Conservation (phyloP, 345 rosid genomes). For the Toxicodendron radicans region DNA sequence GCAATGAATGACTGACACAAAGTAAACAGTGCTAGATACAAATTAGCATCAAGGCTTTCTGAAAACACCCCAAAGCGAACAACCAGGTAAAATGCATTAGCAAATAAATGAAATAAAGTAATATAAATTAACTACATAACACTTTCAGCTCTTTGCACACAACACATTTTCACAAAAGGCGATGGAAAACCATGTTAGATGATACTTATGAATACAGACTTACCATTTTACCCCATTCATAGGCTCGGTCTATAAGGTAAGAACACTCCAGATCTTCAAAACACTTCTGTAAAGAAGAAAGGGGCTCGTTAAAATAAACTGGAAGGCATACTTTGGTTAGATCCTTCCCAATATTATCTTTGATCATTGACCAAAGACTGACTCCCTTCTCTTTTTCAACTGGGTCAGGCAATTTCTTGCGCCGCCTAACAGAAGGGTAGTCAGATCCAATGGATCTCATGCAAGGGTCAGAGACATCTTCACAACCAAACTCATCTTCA, state of each 20-base stretch:
- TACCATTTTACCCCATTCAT: conserved; percentile 36
- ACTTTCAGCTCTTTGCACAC: not conserved
- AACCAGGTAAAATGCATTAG: not conserved
- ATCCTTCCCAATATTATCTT: conserved; percentile 41
- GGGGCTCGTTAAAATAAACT: conserved; percentile 37
- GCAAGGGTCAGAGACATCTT: conserved; percentile 19
- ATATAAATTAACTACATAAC: not conserved
- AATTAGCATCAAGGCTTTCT: not conserved
- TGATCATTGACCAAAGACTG: conserved; percentile 39
- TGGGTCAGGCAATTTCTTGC: conserved; percentile 36
- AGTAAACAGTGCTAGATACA: not conserved
- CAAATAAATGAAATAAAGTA: not conserved
- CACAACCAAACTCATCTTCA: conserved; percentile 19
- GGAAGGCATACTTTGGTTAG: conserved; percentile 34
- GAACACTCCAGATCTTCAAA: conserved; percentile 37
- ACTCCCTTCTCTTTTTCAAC: conserved; percentile 32
- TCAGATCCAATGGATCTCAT: conserved; percentile 20
- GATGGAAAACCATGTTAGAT: not conserved
- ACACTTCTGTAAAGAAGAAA: conserved; percentile 39
- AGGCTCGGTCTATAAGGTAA: conserved; percentile 32
- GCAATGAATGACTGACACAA: not conserved
- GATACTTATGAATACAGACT: not conserved
- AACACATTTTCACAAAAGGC: not conserved
- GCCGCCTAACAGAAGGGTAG: conserved; percentile 23
- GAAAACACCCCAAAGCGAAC: not conserved